phyloP scores from a whole-genome alignment of 2,329 filamentous ascomycete genomes.

The Apiospora arundinis region DNA sequence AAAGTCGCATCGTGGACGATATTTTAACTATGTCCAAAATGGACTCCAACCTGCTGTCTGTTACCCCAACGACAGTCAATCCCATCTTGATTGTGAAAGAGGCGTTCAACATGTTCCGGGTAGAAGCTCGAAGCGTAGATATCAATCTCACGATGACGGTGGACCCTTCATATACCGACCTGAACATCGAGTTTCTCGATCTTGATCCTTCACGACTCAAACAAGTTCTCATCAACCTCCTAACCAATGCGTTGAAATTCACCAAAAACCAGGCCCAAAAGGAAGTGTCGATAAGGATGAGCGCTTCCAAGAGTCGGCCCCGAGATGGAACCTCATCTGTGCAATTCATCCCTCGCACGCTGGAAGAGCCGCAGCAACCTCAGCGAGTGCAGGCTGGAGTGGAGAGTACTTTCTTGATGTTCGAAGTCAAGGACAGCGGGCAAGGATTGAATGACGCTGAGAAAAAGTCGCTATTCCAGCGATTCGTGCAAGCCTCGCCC shows the following conservation, averaged over 20 bases:
- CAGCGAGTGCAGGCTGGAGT: conserved; percentile 7
- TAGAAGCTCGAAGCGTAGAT: conserved; percentile 72
- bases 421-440: conserved; percentile 74
- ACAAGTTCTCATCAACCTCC: conserved; percentile 77
- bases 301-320: conserved; percentile 51
- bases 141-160: conserved; percentile 73
- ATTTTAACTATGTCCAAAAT: conserved; percentile 71
- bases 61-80: conserved; percentile 72
- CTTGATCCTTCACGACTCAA: conserved; percentile 77
- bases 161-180: conserved; percentile 66
- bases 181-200: conserved; percentile 71
- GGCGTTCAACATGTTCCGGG: conserved; percentile 78
- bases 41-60: conserved; percentile 71
- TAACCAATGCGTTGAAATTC: conserved; percentile 69
- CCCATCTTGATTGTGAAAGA: conserved; percentile 69
- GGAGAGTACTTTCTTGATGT: conserved; percentile 61
- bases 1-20: conserved; percentile 73
- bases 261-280: conserved; percentile 65
- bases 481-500: conserved; percentile 71
- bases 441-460: conserved; percentile 67
- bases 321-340: conserved; percentile 55
- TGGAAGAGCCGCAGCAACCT: conserved; percentile 46
- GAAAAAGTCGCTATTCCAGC: conserved; percentile 68
- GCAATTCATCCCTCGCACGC: conserved; percentile 66
- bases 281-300: conserved; percentile 58